Base-by-base conservation (phyloP, 2,329 filamentous ascomycete genomes). In the Drechslerella dactyloides region DNA sequence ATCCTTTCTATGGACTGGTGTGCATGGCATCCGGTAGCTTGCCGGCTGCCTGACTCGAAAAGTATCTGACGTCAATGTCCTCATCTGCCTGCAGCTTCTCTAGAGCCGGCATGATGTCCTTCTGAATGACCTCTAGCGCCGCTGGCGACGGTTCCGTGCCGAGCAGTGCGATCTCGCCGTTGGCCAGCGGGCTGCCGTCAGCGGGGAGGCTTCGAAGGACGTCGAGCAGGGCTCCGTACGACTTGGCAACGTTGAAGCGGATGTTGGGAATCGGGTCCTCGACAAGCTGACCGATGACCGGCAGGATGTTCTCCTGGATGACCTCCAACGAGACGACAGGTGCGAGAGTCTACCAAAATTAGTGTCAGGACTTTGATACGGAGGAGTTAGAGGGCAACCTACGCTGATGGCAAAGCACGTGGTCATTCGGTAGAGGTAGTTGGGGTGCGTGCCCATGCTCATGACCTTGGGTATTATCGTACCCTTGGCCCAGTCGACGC, bases 351-450 rank as follows among this genome's bases (percentile, higher is more conserved):
- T 72, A 57, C 40, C n/a, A 64, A 1, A 48, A 52, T 53, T 23
- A 64, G 51, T 40, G 48, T 44, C 17, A 40, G n/a, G n/a, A n/a
- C n/a, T 27, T 42, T 23, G 17, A 2, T 13, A 42, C 42, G 21
- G 19, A 44, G 8, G 42, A 46, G 37, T 51, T 42, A 17, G 50
- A 40, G n/a, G 17, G 10, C 1, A 8, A 85, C 90, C 84, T 85
- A 99, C 94, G 77, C 92, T 93, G 76, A 99, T 96, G 74, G 94
- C 94, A 80, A 99, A 99, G 83, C 93, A 97, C n/a, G 94, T 99
- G 8, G 94, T 99, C 94, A 99, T 99, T 80, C 94, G 87, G 85
- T 99, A 99, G 59, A 99, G 89, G 80, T 99, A 99, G 83, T 99
- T 99, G 73, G 93, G 91, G 80, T 99, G 94, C 79, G 91, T 90